phyloP scores from a whole-genome alignment of 306 rosid species.

The Castanea sativa region DNA sequence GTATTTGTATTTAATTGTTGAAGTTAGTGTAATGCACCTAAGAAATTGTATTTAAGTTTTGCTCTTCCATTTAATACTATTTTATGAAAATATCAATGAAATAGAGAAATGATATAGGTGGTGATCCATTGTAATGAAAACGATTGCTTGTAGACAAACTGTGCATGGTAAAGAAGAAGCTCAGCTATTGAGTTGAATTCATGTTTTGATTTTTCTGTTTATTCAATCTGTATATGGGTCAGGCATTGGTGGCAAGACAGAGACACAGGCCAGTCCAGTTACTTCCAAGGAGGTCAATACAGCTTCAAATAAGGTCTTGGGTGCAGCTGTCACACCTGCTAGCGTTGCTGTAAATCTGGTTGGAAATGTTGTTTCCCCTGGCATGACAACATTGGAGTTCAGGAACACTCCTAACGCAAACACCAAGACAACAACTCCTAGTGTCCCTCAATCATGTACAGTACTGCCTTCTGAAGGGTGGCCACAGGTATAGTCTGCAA shows the following conservation, averaged over 20 bases:
- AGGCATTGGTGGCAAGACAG: constrained; percentile 64
- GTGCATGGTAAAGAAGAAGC: constrained; percentile 2
- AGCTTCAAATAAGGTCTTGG: constrained; percentile 26
- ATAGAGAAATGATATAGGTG: background rate
- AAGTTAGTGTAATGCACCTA: no score
- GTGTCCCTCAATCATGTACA: constrained; percentile 41
- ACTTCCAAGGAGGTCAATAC: constrained; percentile 39
- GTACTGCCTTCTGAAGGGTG: constrained; percentile 71
- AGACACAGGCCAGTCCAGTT: constrained; percentile 39
- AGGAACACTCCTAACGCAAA: constrained; percentile 48
- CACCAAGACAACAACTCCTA: constrained; percentile 33
- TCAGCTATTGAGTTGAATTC: background rate
- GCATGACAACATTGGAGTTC: constrained; percentile 62
- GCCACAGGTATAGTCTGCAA: constrained; percentile 49
- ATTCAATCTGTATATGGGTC: constrained; percentile 18
- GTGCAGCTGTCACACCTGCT: constrained; percentile 33
- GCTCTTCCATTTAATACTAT: background rate
- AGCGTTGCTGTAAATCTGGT: constrained; percentile 41
- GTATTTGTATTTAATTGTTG: no score
- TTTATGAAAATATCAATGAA: background rate
- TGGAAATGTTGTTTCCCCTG: constrained; percentile 58
- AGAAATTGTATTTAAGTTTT: no score
- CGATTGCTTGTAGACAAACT: background rate
- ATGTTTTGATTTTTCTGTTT: constrained; percentile 13
- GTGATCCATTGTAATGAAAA: background rate